Percentiles rank a stretch among this genome's conserved stretches.
phyloP scores from a whole-genome alignment of 345 rosid species.

The Populus pruinosa region DNA sequence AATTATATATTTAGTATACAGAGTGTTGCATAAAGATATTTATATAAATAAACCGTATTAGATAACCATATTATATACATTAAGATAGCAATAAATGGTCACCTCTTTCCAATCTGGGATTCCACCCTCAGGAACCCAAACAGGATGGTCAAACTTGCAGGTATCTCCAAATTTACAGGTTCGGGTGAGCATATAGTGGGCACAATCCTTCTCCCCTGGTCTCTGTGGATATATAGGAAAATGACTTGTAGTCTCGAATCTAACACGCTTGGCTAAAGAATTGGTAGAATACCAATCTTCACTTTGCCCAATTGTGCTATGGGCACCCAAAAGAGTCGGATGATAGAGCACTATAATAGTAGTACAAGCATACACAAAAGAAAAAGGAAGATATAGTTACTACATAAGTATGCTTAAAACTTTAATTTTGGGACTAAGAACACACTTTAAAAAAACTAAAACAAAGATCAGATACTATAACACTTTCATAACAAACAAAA shows the following conservation, averaged over 20 bases:
- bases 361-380: slow-evolving; percentile 46
- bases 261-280: slow-evolving; percentile 82
- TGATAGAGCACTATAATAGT: slow-evolving; percentile 91
- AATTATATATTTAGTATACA: slow-evolving; percentile 2
- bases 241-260: slow-evolving; percentile 78
- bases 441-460: slow-evolving; percentile 16
- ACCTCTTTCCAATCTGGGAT: slow-evolving; percentile 99
- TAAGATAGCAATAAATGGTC: slow-evolving; percentile 62
- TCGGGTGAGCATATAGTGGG: slow-evolving; percentile 98
- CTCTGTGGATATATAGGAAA: slow-evolving; percentile 90
- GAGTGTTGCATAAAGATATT: slow-evolving; percentile 7
- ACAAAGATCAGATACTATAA: slow-evolving; percentile 1
- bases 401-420: slow-evolving; percentile 41
- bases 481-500: slow-evolving; percentile 13
- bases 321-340: slow-evolving; percentile 76
- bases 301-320: slow-evolving; percentile 77
- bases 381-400: slow-evolving; percentile 45
- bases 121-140: slow-evolving; percentile 99
- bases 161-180: slow-evolving; percentile 96
- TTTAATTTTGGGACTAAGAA: slow-evolving; percentile 22
- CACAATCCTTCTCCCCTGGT: slow-evolving; percentile 98
- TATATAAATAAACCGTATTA: slow-evolving; percentile 12
- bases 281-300: slow-evolving; percentile 90
- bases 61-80: slow-evolving; percentile 33
- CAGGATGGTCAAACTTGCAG: slow-evolving; percentile 99